Evolutionary conservation across 805 yeast species (phyloP).

Genomic region (Kuraishia cidri): DNA sequence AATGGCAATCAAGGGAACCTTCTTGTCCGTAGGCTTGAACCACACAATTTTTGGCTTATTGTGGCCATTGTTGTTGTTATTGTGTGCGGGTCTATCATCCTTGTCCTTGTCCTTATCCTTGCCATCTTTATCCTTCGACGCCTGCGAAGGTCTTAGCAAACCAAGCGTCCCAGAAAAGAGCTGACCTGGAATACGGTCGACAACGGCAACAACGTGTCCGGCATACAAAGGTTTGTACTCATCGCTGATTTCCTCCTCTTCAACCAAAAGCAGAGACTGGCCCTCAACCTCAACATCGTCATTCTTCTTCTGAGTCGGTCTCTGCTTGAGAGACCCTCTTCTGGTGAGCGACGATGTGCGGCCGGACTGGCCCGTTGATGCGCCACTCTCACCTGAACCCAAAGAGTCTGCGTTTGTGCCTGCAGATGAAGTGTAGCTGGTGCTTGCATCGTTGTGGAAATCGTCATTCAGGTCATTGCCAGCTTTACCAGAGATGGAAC

Average conservation of each 20-base stretch:
- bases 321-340: slow-evolving; percentile 84
- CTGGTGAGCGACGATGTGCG: slow-evolving; percentile 38
- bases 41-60: slow-evolving; percentile 88
- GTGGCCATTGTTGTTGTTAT: slow-evolving; percentile 7
- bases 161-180: slow-evolving; percentile 93
- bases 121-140: slow-evolving; percentile 63
- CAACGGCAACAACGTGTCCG: slow-evolving; percentile 97
- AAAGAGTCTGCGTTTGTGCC: slow-evolving; percentile 17
- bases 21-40: slow-evolving; percentile 98
- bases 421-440: slow-evolving; percentile 24
- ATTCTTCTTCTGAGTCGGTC: slow-evolving; percentile 95
- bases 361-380: too few species aligned
- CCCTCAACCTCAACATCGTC: slow-evolving; percentile 99
- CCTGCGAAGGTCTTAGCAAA: slow-evolving; percentile 89
- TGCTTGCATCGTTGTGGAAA: slow-evolving; percentile 74
- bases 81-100: slow-evolving; percentile 25
- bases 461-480: slow-evolving; percentile 41
- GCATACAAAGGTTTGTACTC: slow-evolving; percentile 92
- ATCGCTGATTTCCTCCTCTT: slow-evolving; percentile 92
- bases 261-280: slow-evolving; percentile 81
- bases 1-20: slow-evolving; percentile 95
- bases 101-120: slow-evolving; percentile 27
- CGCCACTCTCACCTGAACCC: slow-evolving; percentile 7
- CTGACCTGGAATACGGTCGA: slow-evolving; percentile 96
- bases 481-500: slow-evolving; percentile 2